These are phyloP conservation scores for Ophiostoma pallidulum DNA, from an alignment of 2,329 filamentous ascomycete genomes.

Conservation along the genomic window DNA sequence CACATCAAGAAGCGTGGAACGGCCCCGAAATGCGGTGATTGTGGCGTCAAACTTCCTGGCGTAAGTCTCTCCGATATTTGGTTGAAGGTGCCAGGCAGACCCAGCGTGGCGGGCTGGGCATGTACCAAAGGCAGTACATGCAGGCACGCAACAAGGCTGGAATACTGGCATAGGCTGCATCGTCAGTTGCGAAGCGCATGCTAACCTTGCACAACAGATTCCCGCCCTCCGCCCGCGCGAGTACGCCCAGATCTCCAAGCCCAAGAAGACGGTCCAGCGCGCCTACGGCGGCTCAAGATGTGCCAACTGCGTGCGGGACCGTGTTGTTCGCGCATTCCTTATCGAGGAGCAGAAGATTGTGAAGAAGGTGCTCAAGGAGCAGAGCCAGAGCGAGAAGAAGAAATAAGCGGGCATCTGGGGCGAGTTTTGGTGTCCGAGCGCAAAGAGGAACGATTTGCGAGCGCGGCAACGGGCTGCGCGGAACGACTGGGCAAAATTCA, in stretches of 20 bases:
- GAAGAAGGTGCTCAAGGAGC: slow-evolving; percentile 99
- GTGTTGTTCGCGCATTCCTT: slow-evolving; percentile 94
- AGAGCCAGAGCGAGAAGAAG: slow-evolving; percentile 32
- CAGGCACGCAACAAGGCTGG: too few species aligned
- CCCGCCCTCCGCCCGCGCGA: slow-evolving; percentile 97
- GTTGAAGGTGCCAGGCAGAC: too few species aligned
- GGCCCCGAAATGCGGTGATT: slow-evolving; percentile 98
- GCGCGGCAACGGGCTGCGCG: neutral
- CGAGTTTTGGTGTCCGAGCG: neutral
- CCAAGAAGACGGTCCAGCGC: slow-evolving; percentile 98
- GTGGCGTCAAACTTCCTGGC: slow-evolving; percentile 92
- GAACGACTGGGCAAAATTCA: slow-evolving; percentile 2
- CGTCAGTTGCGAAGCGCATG: neutral
- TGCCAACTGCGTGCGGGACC: slow-evolving; percentile 96
- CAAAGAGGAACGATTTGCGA: slow-evolving; percentile 4
- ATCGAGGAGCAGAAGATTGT: slow-evolving; percentile 99
- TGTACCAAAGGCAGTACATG: too few species aligned
- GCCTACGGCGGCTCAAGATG: slow-evolving; percentile 98
- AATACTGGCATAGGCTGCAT: too few species aligned
- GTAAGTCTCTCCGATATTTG: too few species aligned
- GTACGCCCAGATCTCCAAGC: slow-evolving; percentile 93
- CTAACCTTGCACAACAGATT: slow-evolving; percentile 29
- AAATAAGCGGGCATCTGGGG: slow-evolving; percentile 12
- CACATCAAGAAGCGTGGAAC: slow-evolving; percentile 99
- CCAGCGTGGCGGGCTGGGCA: too few species aligned